A percentile compares a stretch with the other conserved stretches of the same genome.
phyloP scores from a whole-genome alignment of 192 early-diverging fungal genomes.

The Geranomyces michiganensis region DNA sequence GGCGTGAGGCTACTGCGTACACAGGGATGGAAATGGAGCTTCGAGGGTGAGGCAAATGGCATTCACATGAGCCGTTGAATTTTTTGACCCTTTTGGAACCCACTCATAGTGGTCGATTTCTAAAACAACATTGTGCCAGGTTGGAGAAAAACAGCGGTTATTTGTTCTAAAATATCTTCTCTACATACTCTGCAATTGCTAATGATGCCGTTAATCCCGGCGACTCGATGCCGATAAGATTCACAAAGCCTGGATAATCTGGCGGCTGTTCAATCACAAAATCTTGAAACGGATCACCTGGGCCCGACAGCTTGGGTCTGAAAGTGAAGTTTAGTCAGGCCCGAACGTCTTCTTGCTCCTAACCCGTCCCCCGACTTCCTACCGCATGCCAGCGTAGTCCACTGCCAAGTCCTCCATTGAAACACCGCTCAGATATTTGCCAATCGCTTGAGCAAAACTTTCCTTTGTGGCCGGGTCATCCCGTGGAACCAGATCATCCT shows the following conservation, averaged over 20 bases:
- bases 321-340: neutral
- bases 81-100: no score
- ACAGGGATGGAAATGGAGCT: no score
- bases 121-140: no score
- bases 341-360: neutral
- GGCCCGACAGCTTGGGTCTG: conserved; percentile 79
- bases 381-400: conserved; percentile 81
- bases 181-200: conserved; percentile 72
- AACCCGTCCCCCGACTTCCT: conserved; percentile 10
- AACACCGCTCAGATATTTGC: conserved; percentile 65
- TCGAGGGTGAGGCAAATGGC: no score
- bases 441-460: conserved; percentile 57
- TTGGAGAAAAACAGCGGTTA: no score
- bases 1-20: no score
- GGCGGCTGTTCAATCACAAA: conserved; percentile 66
- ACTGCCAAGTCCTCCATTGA: conserved; percentile 58
- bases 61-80: no score
- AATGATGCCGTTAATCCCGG: conserved; percentile 82
- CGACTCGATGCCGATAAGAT: conserved; percentile 82
- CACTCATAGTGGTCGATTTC: no score
- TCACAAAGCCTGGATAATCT: conserved; percentile 66
- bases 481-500: conserved; percentile 61
- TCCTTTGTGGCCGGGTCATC: conserved; percentile 45
- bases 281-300: conserved; percentile 72
- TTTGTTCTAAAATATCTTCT: conserved; percentile 6